These are phyloP conservation scores for Fusarium sp. DNA, from an alignment of 2,329 filamentous ascomycete species.

Conservation along the genomic window DNA sequence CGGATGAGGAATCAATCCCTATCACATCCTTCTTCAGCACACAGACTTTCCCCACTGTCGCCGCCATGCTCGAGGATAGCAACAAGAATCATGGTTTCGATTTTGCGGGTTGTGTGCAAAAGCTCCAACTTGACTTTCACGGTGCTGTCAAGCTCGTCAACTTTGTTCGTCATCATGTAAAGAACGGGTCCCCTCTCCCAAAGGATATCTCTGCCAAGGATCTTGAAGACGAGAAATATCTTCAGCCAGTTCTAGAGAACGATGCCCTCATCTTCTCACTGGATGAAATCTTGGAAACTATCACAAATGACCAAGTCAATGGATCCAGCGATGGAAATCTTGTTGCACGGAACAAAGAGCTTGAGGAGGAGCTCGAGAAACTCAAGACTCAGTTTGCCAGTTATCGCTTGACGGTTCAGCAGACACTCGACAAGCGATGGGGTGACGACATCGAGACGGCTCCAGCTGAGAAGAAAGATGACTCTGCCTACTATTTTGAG, in stretches of 20 bases:
- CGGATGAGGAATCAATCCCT: constrained; percentile 71
- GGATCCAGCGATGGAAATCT: constrained; percentile 53
- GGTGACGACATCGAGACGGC: constrained; percentile 64
- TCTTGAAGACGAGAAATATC: constrained; percentile 82
- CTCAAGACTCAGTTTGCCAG: constrained; percentile 73
- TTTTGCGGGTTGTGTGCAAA: constrained; percentile 70
- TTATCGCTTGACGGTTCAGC: constrained; percentile 74
- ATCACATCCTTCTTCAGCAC: constrained; percentile 78
- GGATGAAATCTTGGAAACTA: constrained; percentile 74
- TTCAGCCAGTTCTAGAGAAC: constrained; percentile 88
- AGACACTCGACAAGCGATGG: constrained; percentile 76
- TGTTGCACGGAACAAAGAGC: constrained; percentile 64
- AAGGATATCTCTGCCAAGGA: constrained; percentile 70
- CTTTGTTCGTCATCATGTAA: constrained; percentile 67
- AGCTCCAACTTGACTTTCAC: constrained; percentile 76
- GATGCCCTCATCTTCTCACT: constrained; percentile 90
- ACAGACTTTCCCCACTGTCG: constrained; percentile 72
- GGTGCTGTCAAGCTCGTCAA: constrained; percentile 82
- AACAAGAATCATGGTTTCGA: constrained; percentile 76
- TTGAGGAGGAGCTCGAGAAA: constrained; percentile 72
- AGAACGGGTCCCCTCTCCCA: constrained; percentile 62
- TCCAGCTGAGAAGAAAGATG: constrained; percentile 50
- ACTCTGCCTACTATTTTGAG: constrained; percentile 68
- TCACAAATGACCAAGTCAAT: constrained; percentile 58
- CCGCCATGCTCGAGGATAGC: constrained; percentile 76